Conservation (phyloP, 208 protist species). For the Entamoeba histolytica region DNA sequence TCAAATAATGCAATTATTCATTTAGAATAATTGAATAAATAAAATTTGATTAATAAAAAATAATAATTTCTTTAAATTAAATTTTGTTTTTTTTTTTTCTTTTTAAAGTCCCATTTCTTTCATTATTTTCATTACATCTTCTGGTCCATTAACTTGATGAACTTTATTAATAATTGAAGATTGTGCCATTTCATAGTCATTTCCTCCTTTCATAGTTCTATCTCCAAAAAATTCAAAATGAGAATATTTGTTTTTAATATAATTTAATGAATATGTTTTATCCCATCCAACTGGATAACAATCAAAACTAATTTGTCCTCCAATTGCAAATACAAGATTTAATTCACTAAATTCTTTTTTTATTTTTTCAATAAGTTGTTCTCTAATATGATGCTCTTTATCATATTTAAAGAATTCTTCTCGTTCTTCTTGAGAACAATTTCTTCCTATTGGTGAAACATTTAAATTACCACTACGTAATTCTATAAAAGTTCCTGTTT, state of each 20-base stretch:
- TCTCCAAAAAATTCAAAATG: conserved; percentile 98
- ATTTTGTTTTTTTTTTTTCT: neutral
- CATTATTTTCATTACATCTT: conserved; percentile 70
- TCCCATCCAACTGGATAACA: conserved; percentile 91
- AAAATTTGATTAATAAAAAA: too few relatives aligned
- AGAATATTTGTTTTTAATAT: conserved; percentile 57
- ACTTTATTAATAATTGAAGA: conserved; percentile 47
- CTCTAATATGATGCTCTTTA: conserved; percentile 68
- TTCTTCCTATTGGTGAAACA: conserved; percentile 88
- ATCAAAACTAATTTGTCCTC: conserved; percentile 94
- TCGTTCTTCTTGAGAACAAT: conserved; percentile 76
- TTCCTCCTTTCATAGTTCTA: conserved; percentile 85
- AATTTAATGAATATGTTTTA: conserved; percentile 87
- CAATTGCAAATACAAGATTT: conserved; percentile 81
- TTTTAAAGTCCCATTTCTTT: conserved; percentile 28
- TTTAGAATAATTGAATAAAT: too few relatives aligned
- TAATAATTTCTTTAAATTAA: neutral
- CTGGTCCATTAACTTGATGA: conserved; percentile 66
- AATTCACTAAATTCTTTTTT: conserved; percentile 45
- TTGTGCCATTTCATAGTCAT: conserved; percentile 94
- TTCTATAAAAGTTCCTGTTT: conserved; percentile 93
- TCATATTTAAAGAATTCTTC: conserved; percentile 88
- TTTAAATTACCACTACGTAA: conserved; percentile 96
- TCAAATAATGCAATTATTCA: too few relatives aligned
- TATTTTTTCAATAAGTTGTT: conserved; percentile 65